Base-by-base conservation (phyloP, 176 grass and related monocot species). In the Aegilops longissima region DNA sequence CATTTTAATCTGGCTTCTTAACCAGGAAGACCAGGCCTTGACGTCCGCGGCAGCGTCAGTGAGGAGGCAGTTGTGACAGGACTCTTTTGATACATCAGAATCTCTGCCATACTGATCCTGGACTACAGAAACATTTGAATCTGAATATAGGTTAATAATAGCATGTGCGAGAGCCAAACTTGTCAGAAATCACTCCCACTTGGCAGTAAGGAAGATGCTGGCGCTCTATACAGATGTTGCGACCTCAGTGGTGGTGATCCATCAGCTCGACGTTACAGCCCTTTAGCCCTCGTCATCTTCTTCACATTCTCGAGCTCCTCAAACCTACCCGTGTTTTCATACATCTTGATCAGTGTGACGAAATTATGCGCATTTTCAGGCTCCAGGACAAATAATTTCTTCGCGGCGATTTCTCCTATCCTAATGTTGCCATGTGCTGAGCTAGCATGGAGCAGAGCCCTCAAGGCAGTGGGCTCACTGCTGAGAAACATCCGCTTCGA, bases 401-500 rank as follows among this genome's bases (percentile, higher is more conserved):
- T 59, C 0, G 85, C 82, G 0, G 88, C 49, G 4, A 86, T 59
- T 82, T 92, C 87, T 1, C 77, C 90, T 8, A 86, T 38, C 59
- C 73, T 80, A 14, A 76, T 29, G 40, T 88, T 66, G 10, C 78
- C 85, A 36, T 90, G 82, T 82, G 77, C 7, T 11, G 61, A 79
- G 51, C 90, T 90, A 85, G 93, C 85, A 70, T 27, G 82, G 27
- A 94, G 36, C 67, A 94, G 82, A 24, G 82, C 71, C 7, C 93
- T 88, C 93, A 44, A 44, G 9, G 10, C 40, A 11, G 40, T 44
- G 9, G 40, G 40, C 40, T 44, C 40, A 80, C 66, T 88, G 9
- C 76, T 52, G 38, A 86, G 86, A 25, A 39, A 54, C 62, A 47
- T 86, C 30, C 44, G 49, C 54, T 83, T 84, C 9, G 72, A 77